Conservation (phyloP, 345 rosid genomes). For the Brassica napus region DNA sequence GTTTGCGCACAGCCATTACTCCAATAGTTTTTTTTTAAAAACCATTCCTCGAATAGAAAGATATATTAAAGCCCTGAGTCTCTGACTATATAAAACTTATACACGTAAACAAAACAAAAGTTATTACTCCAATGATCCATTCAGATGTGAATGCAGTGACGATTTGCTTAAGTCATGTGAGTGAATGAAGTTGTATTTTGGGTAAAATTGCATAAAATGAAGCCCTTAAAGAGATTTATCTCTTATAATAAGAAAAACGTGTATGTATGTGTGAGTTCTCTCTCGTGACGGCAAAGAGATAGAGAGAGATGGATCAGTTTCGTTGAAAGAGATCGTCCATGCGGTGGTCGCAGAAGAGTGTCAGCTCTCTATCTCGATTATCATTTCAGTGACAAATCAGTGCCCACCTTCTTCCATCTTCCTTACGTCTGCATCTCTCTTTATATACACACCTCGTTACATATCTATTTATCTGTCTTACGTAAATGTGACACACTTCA, state of each 20-base stretch:
- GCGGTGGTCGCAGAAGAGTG: conserved; percentile 33
- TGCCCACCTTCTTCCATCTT: conserved; percentile 27
- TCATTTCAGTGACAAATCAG: conserved; percentile 35
- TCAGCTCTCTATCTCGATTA: conserved; percentile 48
- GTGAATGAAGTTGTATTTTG: conserved; percentile 29
- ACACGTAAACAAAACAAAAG: conserved; percentile 19
- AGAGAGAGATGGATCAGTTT: conserved; percentile 41
- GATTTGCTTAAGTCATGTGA: conserved; percentile 18
- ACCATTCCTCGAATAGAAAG: background rate
- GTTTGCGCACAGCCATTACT: background rate
- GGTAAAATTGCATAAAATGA: background rate
- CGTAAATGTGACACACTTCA: background rate
- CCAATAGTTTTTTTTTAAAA: background rate
- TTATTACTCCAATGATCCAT: conserved; percentile 7
- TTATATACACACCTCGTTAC: background rate
- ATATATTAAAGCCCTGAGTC: background rate
- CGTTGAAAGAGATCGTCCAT: conserved; percentile 43
- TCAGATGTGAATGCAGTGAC: conserved; percentile 8
- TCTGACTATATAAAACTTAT: background rate
- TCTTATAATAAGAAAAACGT: background rate
- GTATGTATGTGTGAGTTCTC: background rate
- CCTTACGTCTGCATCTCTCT: conserved; percentile 34
- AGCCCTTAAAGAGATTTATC: conserved; percentile 11
- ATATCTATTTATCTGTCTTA: conserved; percentile 29
- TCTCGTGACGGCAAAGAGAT: conserved; percentile 49